These are phyloP conservation scores for Cokeromyces recurvatus DNA, from an alignment of 371 early-diverging fungal species.

Conservation along the genomic window DNA sequence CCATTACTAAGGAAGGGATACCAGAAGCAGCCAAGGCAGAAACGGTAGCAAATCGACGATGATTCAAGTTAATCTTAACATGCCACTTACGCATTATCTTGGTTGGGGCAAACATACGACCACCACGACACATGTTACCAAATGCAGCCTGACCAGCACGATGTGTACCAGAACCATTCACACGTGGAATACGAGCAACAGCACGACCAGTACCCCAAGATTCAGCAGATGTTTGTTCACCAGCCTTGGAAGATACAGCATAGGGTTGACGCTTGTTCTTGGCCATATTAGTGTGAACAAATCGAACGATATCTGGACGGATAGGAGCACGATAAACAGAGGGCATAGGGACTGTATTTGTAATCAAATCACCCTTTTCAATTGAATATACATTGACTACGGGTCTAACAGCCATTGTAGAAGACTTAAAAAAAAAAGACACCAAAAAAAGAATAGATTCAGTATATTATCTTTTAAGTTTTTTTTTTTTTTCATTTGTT, in stretches of 20 bases:
- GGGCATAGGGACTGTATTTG: slow-evolving; percentile 83
- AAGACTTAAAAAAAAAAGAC: too few species aligned
- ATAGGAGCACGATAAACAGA: slow-evolving; percentile 97
- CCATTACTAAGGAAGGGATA: slow-evolving; percentile 93
- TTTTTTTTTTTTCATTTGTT: too few species aligned
- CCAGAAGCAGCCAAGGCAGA: slow-evolving; percentile 99
- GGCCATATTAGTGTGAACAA: slow-evolving; percentile 92
- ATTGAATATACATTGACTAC: slow-evolving; percentile 84
- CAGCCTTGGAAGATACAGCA: slow-evolving; percentile 91
- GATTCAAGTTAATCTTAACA: slow-evolving; percentile 97
- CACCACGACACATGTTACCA: slow-evolving; percentile 46
- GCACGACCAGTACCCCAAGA: slow-evolving; percentile 99
- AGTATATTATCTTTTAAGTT: too few species aligned
- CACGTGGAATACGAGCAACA: slow-evolving; percentile 99
- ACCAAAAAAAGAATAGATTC: too few species aligned
- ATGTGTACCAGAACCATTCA: slow-evolving; percentile 98
- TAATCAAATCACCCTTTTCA: slow-evolving; percentile 68
- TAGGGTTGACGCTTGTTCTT: slow-evolving; percentile 28
- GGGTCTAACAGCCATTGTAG: slow-evolving; percentile 66
- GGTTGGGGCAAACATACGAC: slow-evolving; percentile 99
- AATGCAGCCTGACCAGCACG: slow-evolving; percentile 99
- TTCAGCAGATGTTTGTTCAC: slow-evolving; percentile 99
- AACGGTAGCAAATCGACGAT: slow-evolving; percentile 97
- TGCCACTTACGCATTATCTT: slow-evolving; percentile 99
- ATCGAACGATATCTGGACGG: slow-evolving; percentile 95